Conservation (phyloP, 306 rosid genomes). For the Lathyrus oleraceus region DNA sequence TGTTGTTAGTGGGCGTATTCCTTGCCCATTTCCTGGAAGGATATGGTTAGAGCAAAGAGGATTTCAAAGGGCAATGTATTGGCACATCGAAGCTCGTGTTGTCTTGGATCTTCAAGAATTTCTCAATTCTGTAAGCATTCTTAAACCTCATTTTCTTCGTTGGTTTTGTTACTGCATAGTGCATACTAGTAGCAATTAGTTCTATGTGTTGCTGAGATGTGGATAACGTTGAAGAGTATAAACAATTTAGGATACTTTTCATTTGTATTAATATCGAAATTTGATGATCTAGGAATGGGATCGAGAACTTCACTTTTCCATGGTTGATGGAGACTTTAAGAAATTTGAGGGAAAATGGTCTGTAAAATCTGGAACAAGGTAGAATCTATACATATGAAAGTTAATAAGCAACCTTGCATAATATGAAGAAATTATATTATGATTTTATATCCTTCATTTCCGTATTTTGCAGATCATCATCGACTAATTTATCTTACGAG, state of each 20-base stretch:
- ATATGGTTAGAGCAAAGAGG: constrained; percentile 98
- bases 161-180: constrained; percentile 17
- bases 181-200: neutral
- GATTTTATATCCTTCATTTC: constrained; percentile 19
- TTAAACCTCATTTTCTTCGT: constrained; percentile 2
- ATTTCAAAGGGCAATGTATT: constrained; percentile 84
- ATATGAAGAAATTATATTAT: constrained; percentile 19
- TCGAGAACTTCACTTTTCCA: constrained; percentile 86
- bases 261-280: neutral
- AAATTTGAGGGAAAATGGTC: constrained; percentile 98
- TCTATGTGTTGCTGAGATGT: neutral
- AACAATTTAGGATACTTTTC: neutral
- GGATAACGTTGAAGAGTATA: constrained; percentile 12
- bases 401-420: constrained; percentile 19
- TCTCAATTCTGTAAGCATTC: constrained; percentile 57
- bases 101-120: constrained; percentile 91
- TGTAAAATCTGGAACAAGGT: constrained; percentile 78
- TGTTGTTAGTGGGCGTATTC: constrained; percentile 64
- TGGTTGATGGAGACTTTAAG: constrained; percentile 98
- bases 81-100: constrained; percentile 99
- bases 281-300: constrained; percentile 60
- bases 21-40: constrained; percentile 88
- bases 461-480: constrained; percentile 56
- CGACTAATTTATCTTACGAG: constrained; percentile 76
- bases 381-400: constrained; percentile 32